These are phyloP conservation scores for Mycena kentingensis DNA, from an alignment of 768 basidiomycete species.

Conservation along the genomic window DNA sequence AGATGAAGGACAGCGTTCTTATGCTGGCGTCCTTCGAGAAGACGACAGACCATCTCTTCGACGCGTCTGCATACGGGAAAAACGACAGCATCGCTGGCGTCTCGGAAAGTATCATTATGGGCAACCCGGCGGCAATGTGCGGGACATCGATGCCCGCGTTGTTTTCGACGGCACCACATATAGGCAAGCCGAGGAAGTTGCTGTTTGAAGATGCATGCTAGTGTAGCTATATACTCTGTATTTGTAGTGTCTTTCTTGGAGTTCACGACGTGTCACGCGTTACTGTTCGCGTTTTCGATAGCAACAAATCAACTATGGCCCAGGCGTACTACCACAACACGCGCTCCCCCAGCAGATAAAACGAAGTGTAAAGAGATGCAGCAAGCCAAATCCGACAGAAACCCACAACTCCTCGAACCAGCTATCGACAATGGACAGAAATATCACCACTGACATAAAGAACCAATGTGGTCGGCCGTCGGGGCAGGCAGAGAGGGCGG, in stretches of 20 bases:
- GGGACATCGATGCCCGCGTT: slow-evolving; percentile 86
- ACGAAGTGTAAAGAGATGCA: slow-evolving; percentile 38
- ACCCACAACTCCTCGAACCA: slow-evolving; percentile 42
- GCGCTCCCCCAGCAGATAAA: slow-evolving; percentile 14
- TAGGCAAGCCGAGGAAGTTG: slow-evolving; percentile 52
- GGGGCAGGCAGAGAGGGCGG: slow-evolving; percentile 28
- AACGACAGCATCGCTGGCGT: slow-evolving; percentile 94
- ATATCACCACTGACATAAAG: slow-evolving; percentile 30
- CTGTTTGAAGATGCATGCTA: slow-evolving; percentile 52
- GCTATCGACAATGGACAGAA: slow-evolving; percentile 47
- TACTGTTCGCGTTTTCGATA: too few species aligned
- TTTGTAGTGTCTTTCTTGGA: slow-evolving; percentile 1
- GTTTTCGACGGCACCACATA: slow-evolving; percentile 43
- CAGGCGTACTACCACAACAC: too few species aligned
- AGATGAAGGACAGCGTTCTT: slow-evolving; percentile 99
- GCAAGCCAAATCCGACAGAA: slow-evolving; percentile 39
- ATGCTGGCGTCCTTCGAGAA: slow-evolving; percentile 99
- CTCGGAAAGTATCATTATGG: slow-evolving; percentile 99
- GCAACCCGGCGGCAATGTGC: slow-evolving; percentile 90
- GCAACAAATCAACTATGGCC: too few species aligned
- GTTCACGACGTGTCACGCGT: background rate
- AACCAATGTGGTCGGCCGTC: slow-evolving; percentile 24
- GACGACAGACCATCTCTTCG: slow-evolving; percentile 98
- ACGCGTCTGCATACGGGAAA: slow-evolving; percentile 95
- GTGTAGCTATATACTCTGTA: slow-evolving; percentile 11